These are phyloP conservation scores for Adansonia rubrostipa DNA, from an alignment of 441 rosid species.

Conservation along the genomic window DNA sequence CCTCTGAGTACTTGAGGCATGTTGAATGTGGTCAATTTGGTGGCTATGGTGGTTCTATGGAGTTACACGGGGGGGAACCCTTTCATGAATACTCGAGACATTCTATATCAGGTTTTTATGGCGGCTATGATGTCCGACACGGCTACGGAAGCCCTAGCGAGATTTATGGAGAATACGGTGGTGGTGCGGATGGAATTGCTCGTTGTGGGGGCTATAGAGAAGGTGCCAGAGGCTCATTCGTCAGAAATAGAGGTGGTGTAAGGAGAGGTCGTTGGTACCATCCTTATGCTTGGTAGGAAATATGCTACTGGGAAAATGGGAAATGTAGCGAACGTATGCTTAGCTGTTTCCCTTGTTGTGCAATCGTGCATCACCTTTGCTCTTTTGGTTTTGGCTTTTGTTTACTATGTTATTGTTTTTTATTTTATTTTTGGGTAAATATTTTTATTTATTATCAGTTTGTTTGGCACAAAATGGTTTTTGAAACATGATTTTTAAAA, in stretches of 20 bases:
- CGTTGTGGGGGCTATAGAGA: conserved; percentile 49
- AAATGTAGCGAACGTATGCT: no score
- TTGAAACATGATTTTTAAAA: no score
- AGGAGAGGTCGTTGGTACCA: conserved; percentile 72
- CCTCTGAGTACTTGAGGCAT: not conserved
- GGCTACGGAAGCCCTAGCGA: conserved; percentile 46
- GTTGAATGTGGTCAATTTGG: conserved; percentile 34
- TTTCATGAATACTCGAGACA: conserved; percentile 74
- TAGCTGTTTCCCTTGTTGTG: no score
- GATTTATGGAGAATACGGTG: conserved; percentile 54
- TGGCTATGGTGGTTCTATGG: conserved; percentile 55
- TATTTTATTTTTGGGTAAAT: no score
- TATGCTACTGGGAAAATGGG: no score
- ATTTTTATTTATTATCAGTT: no score
- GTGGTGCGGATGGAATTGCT: conserved; percentile 39
- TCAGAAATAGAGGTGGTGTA: conserved; percentile 63
- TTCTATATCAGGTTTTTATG: conserved; percentile 65
- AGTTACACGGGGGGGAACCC: conserved; percentile 71
- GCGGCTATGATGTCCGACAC: conserved; percentile 76
- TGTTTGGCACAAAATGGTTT: no score
- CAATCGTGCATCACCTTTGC: no score
- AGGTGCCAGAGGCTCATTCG: conserved; percentile 49
- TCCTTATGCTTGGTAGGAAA: conserved; percentile 76
- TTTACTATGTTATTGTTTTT: no score
- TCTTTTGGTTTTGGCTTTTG: no score